Conservation (phyloP, 108 stramenopile species). For the Aurantiochytrium sp. region DNA sequence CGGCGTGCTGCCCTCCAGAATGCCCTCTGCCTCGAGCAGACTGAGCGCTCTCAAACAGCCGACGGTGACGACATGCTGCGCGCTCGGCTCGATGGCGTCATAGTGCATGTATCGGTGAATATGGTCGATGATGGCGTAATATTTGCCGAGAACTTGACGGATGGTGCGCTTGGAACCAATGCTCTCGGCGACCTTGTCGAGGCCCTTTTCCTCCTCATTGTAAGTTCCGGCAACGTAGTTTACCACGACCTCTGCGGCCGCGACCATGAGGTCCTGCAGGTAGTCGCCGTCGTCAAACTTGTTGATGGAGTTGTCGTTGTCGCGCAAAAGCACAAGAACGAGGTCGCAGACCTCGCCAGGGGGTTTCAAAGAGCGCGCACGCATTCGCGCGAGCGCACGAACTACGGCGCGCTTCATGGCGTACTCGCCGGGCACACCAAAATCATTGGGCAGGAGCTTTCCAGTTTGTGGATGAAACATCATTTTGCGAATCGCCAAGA, state of each 20-base stretch:
- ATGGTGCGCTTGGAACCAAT: not conserved
- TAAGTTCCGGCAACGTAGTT: not conserved
- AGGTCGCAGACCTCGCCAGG: not conserved
- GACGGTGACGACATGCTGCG: not conserved
- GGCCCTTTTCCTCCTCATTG: not conserved
- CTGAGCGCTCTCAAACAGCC: not conserved
- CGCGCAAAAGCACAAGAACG: not conserved
- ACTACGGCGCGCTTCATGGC: constrained; percentile 2
- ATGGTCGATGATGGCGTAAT: constrained; percentile 7
- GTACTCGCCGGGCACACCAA: not conserved
- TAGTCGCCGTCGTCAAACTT: not conserved
- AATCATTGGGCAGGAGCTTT: not conserved
- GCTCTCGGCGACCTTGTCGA: not conserved
- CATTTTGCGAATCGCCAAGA: not conserved
- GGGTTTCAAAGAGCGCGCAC: not conserved
- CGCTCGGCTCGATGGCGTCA: not conserved
- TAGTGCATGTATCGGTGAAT: not conserved
- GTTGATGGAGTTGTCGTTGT: constrained; percentile 15
- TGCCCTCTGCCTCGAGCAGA: not conserved
- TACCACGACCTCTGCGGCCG: not conserved
- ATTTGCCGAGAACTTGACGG: not conserved
- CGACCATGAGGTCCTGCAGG: not conserved
- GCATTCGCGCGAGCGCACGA: not conserved
- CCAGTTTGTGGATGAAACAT: not conserved
- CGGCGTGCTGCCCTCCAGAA: not conserved